Evolutionary conservation across 2,329 filamentous ascomycete species (phyloP), one percentile per base, ranked within the genome.

Genomic region (Aspergillus viridinutans): DNA sequence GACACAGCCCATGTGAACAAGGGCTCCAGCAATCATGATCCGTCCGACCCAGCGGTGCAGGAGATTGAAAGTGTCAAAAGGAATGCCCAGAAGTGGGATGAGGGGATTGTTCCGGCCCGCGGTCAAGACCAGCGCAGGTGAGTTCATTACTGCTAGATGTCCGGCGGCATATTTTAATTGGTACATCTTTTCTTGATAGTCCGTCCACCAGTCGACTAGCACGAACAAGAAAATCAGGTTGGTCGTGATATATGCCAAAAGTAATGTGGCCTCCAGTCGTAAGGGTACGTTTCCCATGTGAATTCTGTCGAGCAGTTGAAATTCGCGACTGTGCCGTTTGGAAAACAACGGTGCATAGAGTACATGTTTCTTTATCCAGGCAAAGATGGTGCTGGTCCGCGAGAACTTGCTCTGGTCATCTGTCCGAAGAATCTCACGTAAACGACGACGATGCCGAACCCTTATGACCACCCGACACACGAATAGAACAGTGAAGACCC

Each of bases 51-150:
- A 94, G 60, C 90, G 85, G 74, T 94, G 90, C 57, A 92, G 79
- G 10, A 93, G 85, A 72, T 97, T 97, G 81, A 95, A 97, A 0
- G 91, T 92, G 73, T 97, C 93, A 74, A 96, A 97, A 67, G 89
- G 90, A 68, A 97, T 86, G 61, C 88, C 85, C 55, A 97, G 81
- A 29, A 94, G 71, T 4, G 79, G 73, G 67, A 97, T 95, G 53
- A 96, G 80, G 2, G 90, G 90, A 75, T 97, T 97, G 79, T 97
- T 97, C 67, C 93, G 88, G 35, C 90, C 87, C 20, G 91, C 92
- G 58, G 96, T 84, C 61, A 97, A 83, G 65, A 97, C 82, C 50
- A 96, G 84, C 3, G 90, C 91, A 10, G 97, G 85, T 80, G 96
- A 87, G 77, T 96, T 97, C 70, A 95, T 84, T 8, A 90, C 81